Conservation (phyloP, 2,329 filamentous ascomycete genomes). For the Chaetoscypha palmicola region DNA sequence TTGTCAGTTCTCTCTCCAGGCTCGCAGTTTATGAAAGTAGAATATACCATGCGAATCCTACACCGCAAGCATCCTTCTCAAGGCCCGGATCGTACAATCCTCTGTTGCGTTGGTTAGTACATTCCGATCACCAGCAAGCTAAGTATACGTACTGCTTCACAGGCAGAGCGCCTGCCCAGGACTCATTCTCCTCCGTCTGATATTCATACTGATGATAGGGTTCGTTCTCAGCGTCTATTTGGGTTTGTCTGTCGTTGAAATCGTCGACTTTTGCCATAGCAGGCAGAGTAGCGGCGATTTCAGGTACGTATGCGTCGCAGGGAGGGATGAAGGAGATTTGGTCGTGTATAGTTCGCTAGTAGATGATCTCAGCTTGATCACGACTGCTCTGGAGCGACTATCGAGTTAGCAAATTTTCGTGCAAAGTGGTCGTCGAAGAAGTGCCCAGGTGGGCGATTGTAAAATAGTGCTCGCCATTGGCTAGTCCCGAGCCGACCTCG, state of each 20-base stretch:
- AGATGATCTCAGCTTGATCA: background rate
- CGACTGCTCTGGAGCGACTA: background rate
- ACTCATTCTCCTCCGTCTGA: conserved; percentile 74
- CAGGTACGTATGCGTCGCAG: conserved; percentile 10
- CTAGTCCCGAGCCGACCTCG: background rate
- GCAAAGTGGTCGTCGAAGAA: too few species aligned
- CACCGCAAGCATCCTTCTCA: conserved; percentile 99
- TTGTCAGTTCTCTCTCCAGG: conserved; percentile 18
- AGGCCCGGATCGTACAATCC: conserved; percentile 93
- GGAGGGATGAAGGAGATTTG: conserved; percentile 1
- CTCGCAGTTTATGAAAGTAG: background rate
- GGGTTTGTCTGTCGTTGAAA: conserved; percentile 61
- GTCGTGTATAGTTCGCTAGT: background rate
- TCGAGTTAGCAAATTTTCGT: conserved; percentile 4
- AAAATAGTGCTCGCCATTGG: conserved; percentile 3
- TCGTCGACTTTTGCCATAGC: conserved; percentile 61
- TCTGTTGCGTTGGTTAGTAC: conserved; percentile 30
- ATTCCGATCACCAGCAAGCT: too few species aligned
- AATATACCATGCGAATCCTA: conserved; percentile 88
- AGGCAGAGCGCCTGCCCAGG: conserved; percentile 90
- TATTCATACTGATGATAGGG: conserved; percentile 72
- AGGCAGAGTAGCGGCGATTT: conserved; percentile 43
- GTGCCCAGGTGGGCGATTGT: too few species aligned
- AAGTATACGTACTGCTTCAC: conserved; percentile 67
- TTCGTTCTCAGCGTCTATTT: conserved; percentile 52